Conservation (phyloP, 2,329 filamentous ascomycete genomes). For the Botrytis deweyae region DNA sequence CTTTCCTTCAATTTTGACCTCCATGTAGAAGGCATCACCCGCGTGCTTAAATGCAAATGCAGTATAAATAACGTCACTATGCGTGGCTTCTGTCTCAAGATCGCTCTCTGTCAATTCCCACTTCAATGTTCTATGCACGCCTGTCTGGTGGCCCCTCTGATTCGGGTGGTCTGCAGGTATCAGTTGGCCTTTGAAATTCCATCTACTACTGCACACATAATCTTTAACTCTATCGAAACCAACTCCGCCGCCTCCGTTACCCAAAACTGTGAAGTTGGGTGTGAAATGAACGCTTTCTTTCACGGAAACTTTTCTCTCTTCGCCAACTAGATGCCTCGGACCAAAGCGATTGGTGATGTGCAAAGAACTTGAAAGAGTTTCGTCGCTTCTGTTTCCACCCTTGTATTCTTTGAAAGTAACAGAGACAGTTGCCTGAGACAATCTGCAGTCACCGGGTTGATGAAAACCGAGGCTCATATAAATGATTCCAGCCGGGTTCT, state of each 20-base stretch:
- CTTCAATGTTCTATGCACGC: background rate
- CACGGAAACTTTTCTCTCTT: background rate
- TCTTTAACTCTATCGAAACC: background rate
- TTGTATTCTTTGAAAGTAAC: background rate
- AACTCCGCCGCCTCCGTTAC: background rate
- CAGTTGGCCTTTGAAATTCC: background rate
- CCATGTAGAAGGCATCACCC: background rate
- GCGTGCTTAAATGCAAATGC: background rate
- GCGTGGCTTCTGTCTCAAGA: background rate
- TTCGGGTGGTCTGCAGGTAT: background rate
- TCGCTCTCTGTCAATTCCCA: background rate
- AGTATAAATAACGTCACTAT: background rate
- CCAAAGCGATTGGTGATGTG: background rate
- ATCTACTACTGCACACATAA: background rate
- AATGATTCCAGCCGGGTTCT: background rate
- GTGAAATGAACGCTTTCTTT: background rate
- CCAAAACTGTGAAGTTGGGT: background rate
- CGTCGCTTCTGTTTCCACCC: background rate
- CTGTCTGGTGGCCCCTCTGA: background rate
- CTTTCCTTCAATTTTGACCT: background rate
- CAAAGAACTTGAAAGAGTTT: background rate
- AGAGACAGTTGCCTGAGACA: background rate
- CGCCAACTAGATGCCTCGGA: background rate
- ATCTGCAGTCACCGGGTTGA: background rate
- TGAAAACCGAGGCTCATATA: background rate